Percentiles rank a stretch among this genome's conserved stretches.
These are phyloP conservation scores for Nitzschia sp. DNA, from an alignment of 108 stramenopile genomes.

Conservation along the genomic window DNA sequence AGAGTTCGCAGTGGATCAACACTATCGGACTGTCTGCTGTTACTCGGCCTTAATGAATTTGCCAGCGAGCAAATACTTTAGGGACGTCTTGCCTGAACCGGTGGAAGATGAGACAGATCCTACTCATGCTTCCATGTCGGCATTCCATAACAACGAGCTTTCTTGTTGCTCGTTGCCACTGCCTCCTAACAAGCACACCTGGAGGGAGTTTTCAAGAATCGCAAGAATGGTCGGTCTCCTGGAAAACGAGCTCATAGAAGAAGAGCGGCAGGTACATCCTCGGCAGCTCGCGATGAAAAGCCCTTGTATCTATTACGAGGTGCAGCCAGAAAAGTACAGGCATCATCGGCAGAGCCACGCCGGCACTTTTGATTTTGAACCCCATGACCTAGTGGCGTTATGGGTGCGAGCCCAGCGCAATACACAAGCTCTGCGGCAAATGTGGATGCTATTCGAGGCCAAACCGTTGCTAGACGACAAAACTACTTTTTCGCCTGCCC, in stretches of 20 bases:
- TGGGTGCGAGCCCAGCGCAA: constrained; percentile 60
- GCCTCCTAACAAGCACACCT: constrained; percentile 48
- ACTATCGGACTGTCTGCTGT: neutral
- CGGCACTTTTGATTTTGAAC: constrained; percentile 18
- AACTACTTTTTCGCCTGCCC: neutral
- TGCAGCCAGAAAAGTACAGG: neutral
- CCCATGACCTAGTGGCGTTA: constrained; percentile 44
- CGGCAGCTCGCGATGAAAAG: constrained; percentile 14
- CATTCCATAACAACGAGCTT: constrained; percentile 8
- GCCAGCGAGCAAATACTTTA: constrained; percentile 27
- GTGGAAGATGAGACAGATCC: neutral
- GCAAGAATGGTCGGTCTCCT: constrained; percentile 32
- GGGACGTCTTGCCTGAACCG: constrained; percentile 1
- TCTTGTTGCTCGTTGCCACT: constrained; percentile 29
- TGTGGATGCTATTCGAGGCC: constrained; percentile 41
- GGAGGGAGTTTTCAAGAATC: constrained; percentile 44
- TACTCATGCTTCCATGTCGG: neutral
- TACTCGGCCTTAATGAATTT: constrained; percentile 33
- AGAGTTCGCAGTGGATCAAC: neutral
- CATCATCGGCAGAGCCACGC: neutral
- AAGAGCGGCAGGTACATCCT: neutral
- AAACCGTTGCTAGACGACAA: neutral
- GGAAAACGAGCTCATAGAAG: neutral
- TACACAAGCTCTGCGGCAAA: constrained; percentile 39
- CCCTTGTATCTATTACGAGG: constrained; percentile 13